Evolutionary conservation across 345 rosid genomes (phyloP), one percentile per base, ranked within the genome.

Genomic region (Gossypium rotundifolium): DNA sequence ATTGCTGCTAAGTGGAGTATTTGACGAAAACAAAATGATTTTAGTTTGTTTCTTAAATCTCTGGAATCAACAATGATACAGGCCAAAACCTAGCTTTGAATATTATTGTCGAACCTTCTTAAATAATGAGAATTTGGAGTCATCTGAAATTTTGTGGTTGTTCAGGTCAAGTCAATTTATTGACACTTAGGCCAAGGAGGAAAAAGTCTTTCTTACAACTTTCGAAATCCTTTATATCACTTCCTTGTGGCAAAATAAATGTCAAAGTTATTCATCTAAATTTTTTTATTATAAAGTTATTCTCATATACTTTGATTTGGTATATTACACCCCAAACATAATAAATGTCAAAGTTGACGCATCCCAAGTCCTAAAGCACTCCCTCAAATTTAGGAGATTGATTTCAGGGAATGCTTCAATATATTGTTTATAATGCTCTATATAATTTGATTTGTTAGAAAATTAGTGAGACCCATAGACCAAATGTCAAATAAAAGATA

Each of bases 141-240:
- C 55, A 23, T 22, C 18, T 1, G 10, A 20, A 7, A n/a, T 53
- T 57, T 1, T 13, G 12, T 14, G 2, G 60, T 69, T 51, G 73
- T 27, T 17, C 17, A 27, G 73, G 73, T 69, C 73, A 52, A 69
- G 73, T 69, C 73, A 69, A 69, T 27, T n/a, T 69, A 51, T 69
- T 51, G 73, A 69, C 73, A 51, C 25, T 51, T 17, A 33, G 11
- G 60, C 23, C 25, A 52, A 2, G 2, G 25, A 29, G 25, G 52
- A 51, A 69, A 52, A 23, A 52, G 27, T 69, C 73, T 51, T 49
- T 29, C 60, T 29, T 51, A 25, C 20, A 4, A 27, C 45, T 52
- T 69, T 51, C 17, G 29, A 66, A 66, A 13, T 52, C 29, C 12
- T 57, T 49, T 48, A 4, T 9, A 13, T 48, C 12, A 12, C 7